phyloP scores from a whole-genome alignment of 768 basidiomycete species.

The Leccinum uliginosum region DNA sequence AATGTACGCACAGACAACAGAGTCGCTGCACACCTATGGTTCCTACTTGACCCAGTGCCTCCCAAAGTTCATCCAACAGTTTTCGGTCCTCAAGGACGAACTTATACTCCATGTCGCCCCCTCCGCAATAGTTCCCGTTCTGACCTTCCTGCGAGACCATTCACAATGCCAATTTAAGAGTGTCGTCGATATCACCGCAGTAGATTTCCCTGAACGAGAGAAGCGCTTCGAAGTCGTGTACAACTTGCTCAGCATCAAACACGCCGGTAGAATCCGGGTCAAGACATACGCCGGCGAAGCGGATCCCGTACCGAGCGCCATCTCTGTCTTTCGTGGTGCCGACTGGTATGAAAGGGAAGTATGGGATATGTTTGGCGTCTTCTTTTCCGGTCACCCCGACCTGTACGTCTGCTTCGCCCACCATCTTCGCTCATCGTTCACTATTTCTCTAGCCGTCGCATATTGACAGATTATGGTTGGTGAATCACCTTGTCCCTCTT shows the following conservation, averaged over 20 bases:
- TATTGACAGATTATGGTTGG: conserved; percentile 94
- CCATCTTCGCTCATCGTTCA: conserved; percentile 12
- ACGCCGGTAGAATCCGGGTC: conserved; percentile 85
- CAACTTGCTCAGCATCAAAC: conserved; percentile 77
- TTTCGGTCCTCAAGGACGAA: conserved; percentile 95
- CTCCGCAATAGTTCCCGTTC: conserved; percentile 72
- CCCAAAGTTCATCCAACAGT: conserved; percentile 97
- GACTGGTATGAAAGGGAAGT: conserved; percentile 99
- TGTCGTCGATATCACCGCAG: conserved; percentile 91
- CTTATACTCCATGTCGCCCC: conserved; percentile 86
- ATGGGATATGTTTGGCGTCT: conserved; percentile 97
- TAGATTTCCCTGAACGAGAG: conserved; percentile 89
- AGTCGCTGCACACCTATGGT: conserved; percentile 84
- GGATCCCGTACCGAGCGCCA: conserved; percentile 81
- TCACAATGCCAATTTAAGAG: conserved; percentile 91
- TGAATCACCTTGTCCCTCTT: neutral
- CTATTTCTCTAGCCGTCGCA: conserved; percentile 65
- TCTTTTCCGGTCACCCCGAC: conserved; percentile 95
- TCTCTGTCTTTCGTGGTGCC: conserved; percentile 80
- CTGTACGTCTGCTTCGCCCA: conserved; percentile 52
- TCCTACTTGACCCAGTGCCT: conserved; percentile 91
- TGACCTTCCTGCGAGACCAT: conserved; percentile 94
- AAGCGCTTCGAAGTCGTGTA: conserved; percentile 98
- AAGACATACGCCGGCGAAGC: conserved; percentile 97
- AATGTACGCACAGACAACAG: conserved; percentile 66